These are phyloP conservation scores for Chlamydomonas sp. DNA, from an alignment of 139 green algal species.

Conservation along the genomic window DNA sequence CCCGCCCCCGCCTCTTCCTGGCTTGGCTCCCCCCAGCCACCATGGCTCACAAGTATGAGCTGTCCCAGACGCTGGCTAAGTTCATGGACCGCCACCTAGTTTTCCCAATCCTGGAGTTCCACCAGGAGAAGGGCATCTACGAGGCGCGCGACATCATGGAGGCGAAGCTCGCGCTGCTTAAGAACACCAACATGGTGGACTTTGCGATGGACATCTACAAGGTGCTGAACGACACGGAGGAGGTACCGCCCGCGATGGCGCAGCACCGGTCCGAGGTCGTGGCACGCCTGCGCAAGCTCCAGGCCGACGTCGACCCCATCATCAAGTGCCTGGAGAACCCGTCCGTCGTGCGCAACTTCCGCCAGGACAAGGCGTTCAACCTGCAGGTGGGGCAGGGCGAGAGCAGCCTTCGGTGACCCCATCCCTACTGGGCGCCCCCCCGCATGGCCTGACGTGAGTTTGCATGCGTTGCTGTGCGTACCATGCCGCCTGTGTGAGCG, in stretches of 20 bases:
- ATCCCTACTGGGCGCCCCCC: neutral
- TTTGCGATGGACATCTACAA: slow-evolving; percentile 97
- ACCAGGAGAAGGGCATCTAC: slow-evolving; percentile 77
- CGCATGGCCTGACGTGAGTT: neutral
- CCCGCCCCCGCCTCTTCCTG: neutral
- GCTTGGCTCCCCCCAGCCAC: neutral
- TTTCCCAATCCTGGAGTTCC: slow-evolving; percentile 95
- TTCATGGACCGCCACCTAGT: slow-evolving; percentile 88
- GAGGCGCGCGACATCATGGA: slow-evolving; percentile 76
- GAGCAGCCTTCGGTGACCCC: neutral
- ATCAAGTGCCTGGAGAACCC: slow-evolving; percentile 85
- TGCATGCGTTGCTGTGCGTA: neutral
- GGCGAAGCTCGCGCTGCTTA: slow-evolving; percentile 90
- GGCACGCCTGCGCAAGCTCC: slow-evolving; percentile 51
- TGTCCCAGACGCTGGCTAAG: slow-evolving; percentile 56
- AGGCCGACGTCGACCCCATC: slow-evolving; percentile 76
- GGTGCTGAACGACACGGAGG: slow-evolving; percentile 63
- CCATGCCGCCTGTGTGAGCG: slow-evolving; percentile 27
- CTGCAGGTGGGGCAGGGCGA: slow-evolving; percentile 59
- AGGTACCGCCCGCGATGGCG: slow-evolving; percentile 55
- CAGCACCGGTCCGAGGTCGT: slow-evolving; percentile 58
- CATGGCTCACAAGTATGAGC: slow-evolving; percentile 43
- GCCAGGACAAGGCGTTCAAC: slow-evolving; percentile 90
- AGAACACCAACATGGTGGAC: slow-evolving; percentile 97
- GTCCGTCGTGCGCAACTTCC: slow-evolving; percentile 76